Evolutionary conservation across 768 basidiomycete species (phyloP), one percentile per base, ranked within the genome.

Genomic region (Kwoniella newhampshirensis): DNA sequence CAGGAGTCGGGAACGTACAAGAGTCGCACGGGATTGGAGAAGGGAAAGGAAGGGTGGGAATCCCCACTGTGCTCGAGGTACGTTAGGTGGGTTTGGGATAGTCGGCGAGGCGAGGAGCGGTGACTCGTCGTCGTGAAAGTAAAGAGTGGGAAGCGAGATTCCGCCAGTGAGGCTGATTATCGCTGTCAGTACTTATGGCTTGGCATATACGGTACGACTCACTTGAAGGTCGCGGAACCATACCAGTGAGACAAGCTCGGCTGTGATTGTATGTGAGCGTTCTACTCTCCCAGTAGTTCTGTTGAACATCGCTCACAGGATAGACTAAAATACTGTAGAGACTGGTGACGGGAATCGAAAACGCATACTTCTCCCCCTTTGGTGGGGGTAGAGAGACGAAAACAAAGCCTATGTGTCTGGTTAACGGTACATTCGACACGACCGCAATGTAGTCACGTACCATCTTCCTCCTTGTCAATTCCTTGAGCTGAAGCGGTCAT

Each of bases 81-180:
- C 47, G 15, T 61, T 48, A 1, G 48, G 51, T 17, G 46, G 18
- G n/a, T 42, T 48, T 7, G 61, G 59, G 21, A 40, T 28, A 15
- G 48, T 32, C 11, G 64, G 50, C 5, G 66, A 54, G 20, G 69
- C 50, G 20, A 74, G 65, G 26, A 73, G 56, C 4, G 83, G 83
- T 0, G 91, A 93, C 75, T 97, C 93, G 66, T 98, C 93, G 71
- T 98, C 96, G 75, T 98, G 96, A 76, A 98, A 98, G 76, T 92
- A 85, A 2, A 99, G 82, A 0, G 88, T 90, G 0, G 92, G 90
- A 0, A 96, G 81, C 1, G 91, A 72, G 11, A 76, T 45, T n/a
- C 75, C 75, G n/a, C 73, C 75, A 11, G 64, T 59, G 4, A 76
- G 54, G 41, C 72, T 74, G 27, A 12, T 6, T 25, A 23, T 40